Base-by-base conservation (phyloP, 2,329 filamentous ascomycete genomes). In the Colletotrichum destructivum region DNA sequence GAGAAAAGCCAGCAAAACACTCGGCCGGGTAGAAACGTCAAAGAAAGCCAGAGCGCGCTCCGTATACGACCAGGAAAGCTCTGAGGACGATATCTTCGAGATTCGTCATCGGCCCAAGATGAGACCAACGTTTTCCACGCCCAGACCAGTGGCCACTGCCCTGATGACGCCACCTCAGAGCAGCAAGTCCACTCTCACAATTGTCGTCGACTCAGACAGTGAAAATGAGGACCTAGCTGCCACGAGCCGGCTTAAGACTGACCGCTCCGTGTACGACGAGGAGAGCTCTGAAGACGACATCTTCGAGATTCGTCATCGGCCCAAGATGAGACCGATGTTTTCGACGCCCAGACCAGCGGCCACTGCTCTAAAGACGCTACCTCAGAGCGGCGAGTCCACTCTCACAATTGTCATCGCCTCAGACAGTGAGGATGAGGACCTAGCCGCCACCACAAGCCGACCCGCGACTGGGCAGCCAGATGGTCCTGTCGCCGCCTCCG, bases 11-110 rank as follows among this genome's bases (percentile, higher is more conserved):
- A 18, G 60, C 6, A 35, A 11, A 16, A 21, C 38, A 21, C 16
- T 54, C 46, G 7, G 42, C n/a, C 38, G 56, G 23, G n/a, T 40
- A 26, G 23, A 54, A 11, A 26, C 5, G 18, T 42, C n/a, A 13
- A 68, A 71, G 21, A 71, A 46, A 40, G 44, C 16, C 42, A 68
- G 49, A 6, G 46, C 35, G 16, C 23, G 23, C 8, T 21, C 40
- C 16, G 9, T 46, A 0, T 18, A 35, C 23, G 38, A 44, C 23
- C 2, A n/a, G 16, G 21, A 40, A 18, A 18, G 46, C 56, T 42
- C 42, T 35, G 23, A 38, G n/a, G 15, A 71, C 42, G 52, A 44
- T 3, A 12, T 15, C 62, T 21, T 54, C n/a, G 38, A 23, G 18
- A 9, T 47, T 3, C 31, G 46, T 15, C 42, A 23, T 55, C 35